Evolutionary conservation across 2,329 filamentous ascomycete species (phyloP), one percentile per base, ranked within the genome.

Genomic region (Boeremia lycopersici): DNA sequence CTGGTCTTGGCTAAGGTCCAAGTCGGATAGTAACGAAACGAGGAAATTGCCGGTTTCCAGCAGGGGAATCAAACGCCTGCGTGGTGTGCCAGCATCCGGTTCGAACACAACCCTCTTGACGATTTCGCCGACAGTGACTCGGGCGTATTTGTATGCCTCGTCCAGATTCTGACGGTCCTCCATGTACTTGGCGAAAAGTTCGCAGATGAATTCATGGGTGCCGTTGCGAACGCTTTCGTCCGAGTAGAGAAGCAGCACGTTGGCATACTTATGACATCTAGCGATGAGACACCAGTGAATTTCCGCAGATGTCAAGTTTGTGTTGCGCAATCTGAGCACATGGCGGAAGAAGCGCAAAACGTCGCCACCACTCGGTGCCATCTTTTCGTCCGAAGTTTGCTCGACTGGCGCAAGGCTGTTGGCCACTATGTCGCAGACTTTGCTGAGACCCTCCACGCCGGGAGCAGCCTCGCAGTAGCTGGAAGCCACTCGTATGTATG

Each of bases 401-500:
- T 33, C 56, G 6, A 38, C 6, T 11, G 59, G 56, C 6, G 56
- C 53, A 34, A 66, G 34, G 1, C 61, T 53, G n/a, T 67, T 67
- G 6, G 54, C 39, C 4, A 74, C 63, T 0, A 53, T 39, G 2
- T 55, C 59, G 25, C 70, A 63, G 26, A 74, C 53, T 28, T 50
- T 53, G 5, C 48, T 19, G n/a, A 71, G 57, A 10, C 61, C 40
- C 6, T 59, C 56, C 4, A 45, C 4, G 2, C 50, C 55, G 4
- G 63, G 56, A 30, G 51, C 65, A 25, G 44, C 62, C 52, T 71
- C 60, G 48, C 73, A 75, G 41, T 67, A 75, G 12, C 63, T 55
- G 2, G 71, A 48, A 6, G 69, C 72, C 7, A 70, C 68, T 43
- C 61, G 63, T 11, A 76, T 58, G 53, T 73, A 76, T 13, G 68